phyloP scores from a whole-genome alignment of 257 asterid species.

The Linderniella brevidens region DNA sequence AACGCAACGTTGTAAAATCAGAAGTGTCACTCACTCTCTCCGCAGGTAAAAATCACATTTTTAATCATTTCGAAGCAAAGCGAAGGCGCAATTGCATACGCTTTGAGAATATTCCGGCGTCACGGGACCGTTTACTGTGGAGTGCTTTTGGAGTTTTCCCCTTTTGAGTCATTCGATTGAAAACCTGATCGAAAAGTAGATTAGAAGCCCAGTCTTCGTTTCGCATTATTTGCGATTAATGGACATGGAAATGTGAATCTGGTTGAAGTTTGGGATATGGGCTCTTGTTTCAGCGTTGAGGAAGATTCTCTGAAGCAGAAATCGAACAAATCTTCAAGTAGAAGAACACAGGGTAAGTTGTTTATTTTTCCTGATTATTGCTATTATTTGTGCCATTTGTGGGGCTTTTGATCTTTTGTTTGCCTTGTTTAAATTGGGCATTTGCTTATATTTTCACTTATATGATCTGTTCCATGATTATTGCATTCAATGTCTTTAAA shows the following conservation, averaged over 20 bases:
- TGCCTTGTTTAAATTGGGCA: background rate
- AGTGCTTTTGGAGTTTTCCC: too few species aligned
- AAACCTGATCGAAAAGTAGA: too few species aligned
- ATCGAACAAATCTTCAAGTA: constrained; percentile 18
- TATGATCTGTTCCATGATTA: too few species aligned
- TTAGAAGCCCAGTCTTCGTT: constrained; percentile 12
- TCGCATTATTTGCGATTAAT: constrained; percentile 9
- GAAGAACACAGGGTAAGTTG: constrained; percentile 16
- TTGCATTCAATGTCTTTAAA: too few species aligned
- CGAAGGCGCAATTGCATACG: background rate
- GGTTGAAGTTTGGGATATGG: constrained; percentile 32
- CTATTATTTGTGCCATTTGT: constrained; percentile 5
- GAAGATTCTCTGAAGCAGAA: constrained; percentile 23
- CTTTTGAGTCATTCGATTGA: too few species aligned
- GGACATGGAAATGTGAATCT: constrained; percentile 29
- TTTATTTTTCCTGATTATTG: background rate
- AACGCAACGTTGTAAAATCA: constrained; percentile 2
- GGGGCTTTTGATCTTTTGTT: constrained; percentile 3
- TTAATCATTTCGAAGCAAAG: background rate
- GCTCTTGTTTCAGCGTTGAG: constrained; percentile 65
- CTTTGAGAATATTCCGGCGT: too few species aligned
- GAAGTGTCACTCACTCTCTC: too few species aligned
- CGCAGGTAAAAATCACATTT: too few species aligned
- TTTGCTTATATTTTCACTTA: too few species aligned
- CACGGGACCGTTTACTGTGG: too few species aligned